Base-by-base conservation (phyloP, 2,329 filamentous ascomycete species). In the Periconia macrospinosa region DNA sequence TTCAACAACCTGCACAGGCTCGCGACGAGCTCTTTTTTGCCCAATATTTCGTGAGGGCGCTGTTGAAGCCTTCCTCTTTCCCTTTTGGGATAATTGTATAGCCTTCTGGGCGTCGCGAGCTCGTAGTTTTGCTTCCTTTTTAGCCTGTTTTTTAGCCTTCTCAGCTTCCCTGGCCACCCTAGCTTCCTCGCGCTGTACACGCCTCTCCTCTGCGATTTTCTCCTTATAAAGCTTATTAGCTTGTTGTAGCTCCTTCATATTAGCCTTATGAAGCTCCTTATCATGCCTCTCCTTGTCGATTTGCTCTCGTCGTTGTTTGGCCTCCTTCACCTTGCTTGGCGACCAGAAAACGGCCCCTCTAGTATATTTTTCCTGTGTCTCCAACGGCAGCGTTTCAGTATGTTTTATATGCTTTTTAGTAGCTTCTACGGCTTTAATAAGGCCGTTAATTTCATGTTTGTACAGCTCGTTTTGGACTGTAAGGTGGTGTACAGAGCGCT, bases 311-410 rank as follows among this genome's bases (percentile, higher is more conserved):
- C 50, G 45, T 13, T 35, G 13, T 10, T 43, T 42, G 6, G 49
- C 49, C 37, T 53, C 49, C 14, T 27, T 41, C 13, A 49, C 20
- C 49, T 52, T 53, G 14, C 40, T 45, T 33, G 46, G 53, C 40
- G 47, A 53, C 50, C 45, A 58, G 45, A 58, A 58, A 6, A 54
- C 44, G 37, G 50, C 46, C 7, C 56, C 53, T 49, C 56, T 42
- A 52, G 53, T 44, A 27, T 52, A 57, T 41, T 57, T 45, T 17
- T 52, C 13, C 19, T 35, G 43, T 35, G 45, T 47, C 47, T 58
- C 40, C n/a, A 50, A 52, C 17, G 35, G 18, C n/a, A 57, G 48
- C 48, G 48, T 10, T 33, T 54, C 54, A 33, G 47, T 30, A 23
- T 27, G 18, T 52, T 54, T 54, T 27, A 41, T 42, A 37, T 35